phyloP scores from a whole-genome alignment of 2,329 filamentous ascomycete genomes.

The Xylogone sp. region DNA sequence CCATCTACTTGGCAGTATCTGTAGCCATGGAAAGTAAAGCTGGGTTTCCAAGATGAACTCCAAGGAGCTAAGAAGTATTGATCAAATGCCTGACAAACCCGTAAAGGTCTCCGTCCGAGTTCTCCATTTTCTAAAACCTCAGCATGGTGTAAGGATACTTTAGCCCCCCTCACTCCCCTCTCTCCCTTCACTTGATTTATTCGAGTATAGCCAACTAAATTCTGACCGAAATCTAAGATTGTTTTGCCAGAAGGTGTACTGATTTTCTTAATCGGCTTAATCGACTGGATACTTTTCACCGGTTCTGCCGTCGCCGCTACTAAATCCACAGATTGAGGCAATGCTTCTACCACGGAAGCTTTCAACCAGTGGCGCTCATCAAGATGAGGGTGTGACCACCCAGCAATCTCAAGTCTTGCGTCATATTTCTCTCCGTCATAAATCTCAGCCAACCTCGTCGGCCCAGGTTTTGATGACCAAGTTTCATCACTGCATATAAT shows the following conservation, averaged over 20 bases:
- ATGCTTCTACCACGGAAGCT: too few relatives aligned
- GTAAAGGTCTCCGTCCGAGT: constrained; percentile 35
- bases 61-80: constrained; percentile 29
- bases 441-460: constrained; percentile 32
- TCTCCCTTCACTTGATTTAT: constrained; percentile 31
- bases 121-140: constrained; percentile 43
- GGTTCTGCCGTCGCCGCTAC: constrained; percentile 33
- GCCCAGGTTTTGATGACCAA: constrained; percentile 29
- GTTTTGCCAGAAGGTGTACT: constrained; percentile 31
- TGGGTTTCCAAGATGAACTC: constrained; percentile 33
- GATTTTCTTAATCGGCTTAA: constrained; percentile 3
- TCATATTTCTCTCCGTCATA: constrained; percentile 53
- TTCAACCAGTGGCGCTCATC: constrained; percentile 24
- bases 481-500: constrained; percentile 32
- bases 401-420: constrained; percentile 26
- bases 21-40: constrained; percentile 46
- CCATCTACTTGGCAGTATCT: constrained; percentile 31
- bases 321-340: too few relatives aligned
- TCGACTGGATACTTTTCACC: constrained; percentile 31
- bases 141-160: constrained; percentile 37
- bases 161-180: too few relatives aligned
- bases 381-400: constrained; percentile 24
- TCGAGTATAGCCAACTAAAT: constrained; percentile 38
- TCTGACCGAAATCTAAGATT: constrained; percentile 41
- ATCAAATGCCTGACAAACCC: constrained; percentile 35